Percentiles rank a stretch among this genome's conserved stretches.
These are phyloP conservation scores for Simplicillium sp. DNA, from an alignment of 2,329 filamentous ascomycete species.

Conservation along the genomic window DNA sequence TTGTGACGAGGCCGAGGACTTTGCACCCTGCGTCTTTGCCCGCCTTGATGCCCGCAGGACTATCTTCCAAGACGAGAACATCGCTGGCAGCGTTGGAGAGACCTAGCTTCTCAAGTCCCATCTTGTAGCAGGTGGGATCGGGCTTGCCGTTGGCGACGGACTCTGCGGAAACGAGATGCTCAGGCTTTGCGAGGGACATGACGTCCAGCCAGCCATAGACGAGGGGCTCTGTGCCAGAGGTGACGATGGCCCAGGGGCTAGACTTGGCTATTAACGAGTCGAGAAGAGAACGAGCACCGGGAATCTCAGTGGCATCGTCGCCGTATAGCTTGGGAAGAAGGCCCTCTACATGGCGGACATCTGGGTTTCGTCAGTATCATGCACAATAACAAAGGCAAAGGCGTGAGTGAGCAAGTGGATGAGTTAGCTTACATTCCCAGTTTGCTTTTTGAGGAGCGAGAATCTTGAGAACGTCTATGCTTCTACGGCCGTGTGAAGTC, in stretches of 20 bases:
- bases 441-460: constrained; percentile 79
- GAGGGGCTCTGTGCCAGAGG: constrained; percentile 59
- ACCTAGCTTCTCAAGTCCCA: constrained; percentile 55
- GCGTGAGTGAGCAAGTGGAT: neutral
- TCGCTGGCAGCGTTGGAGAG: constrained; percentile 35
- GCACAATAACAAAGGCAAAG: too few relatives aligned
- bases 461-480: constrained; percentile 74
- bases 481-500: constrained; percentile 83
- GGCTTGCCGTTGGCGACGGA: constrained; percentile 69
- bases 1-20: constrained; percentile 78
- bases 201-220: constrained; percentile 64
- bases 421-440: constrained; percentile 71
- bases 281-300: constrained; percentile 67
- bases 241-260: constrained; percentile 80
- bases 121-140: constrained; percentile 62
- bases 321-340: constrained; percentile 70
- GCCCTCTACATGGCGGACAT: constrained; percentile 70
- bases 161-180: constrained; percentile 64
- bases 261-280: constrained; percentile 50
- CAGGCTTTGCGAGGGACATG: constrained; percentile 54
- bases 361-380: constrained; percentile 29
- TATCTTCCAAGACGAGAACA: constrained; percentile 79
- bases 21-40: constrained; percentile 81
- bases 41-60: constrained; percentile 72
- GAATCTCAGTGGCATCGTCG: constrained; percentile 72